Base-by-base conservation (phyloP, 1,284 basidiomycete species). In the Limonomyces culmigenus region DNA sequence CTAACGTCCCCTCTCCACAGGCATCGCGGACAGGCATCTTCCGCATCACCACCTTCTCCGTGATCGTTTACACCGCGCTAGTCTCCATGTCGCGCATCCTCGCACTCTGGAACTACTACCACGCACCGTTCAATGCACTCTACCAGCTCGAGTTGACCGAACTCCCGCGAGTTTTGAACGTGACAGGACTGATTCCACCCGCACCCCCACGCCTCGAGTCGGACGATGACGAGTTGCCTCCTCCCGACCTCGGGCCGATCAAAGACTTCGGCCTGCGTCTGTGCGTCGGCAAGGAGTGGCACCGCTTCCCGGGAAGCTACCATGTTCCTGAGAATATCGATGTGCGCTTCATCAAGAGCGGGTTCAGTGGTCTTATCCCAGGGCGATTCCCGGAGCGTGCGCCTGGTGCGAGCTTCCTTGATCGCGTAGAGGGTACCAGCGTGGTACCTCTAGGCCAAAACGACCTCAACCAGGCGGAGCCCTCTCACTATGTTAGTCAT, bases 221-320 rank as follows among this genome's bases (percentile, higher is more conserved):
- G 36, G 55, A 61, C 33, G 64, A 70, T 35, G 64, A 69, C 5
- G 68, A 79, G 30, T 53, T 54, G 13, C 67, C 67, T 15, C 66
- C 67, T 39, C 67, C 87, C 43, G 80, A 92, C 50, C 62, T 85
- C 27, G 55, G 72, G 1, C 72, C 72, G 1, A 60, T 95, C 45
- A 62, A 64, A 38, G 60, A 70, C n/a, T 71, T 91, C 45, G 70
- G 74, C 39, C 54, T 93, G 38, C 74, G 65, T n/a, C 52, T 98
- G 2, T 99, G 95, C 58, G 68, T 85, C 38, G 89, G 80, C 21
- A 87, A 92, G 50, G 93, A 98, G 56, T 98, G 95, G 95, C 67
- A 97, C 51, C 70, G 93, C 12, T 99, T 92, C 64, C 88, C 92
- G 0, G 73, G 84, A 1, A 80, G 84, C 51, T 97, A 85, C 56